phyloP scores from a whole-genome alignment of 306 rosid species.

The Dalbergia cultrata region DNA sequence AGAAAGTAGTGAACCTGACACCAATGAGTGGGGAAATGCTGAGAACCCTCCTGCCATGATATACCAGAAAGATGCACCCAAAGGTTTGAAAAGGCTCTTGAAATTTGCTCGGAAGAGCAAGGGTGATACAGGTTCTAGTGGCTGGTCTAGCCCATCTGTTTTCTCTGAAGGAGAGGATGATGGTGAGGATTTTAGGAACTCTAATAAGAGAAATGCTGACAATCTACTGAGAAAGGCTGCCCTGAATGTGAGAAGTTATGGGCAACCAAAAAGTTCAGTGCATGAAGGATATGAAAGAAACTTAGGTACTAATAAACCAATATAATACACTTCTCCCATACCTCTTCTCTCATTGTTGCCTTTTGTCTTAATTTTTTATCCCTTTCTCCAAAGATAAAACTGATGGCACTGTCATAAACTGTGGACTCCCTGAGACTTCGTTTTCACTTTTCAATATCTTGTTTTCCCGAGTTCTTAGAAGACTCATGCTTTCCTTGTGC shows the following conservation, averaged over 20 bases:
- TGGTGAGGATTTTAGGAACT: slow-evolving; percentile 67
- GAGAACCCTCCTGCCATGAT: slow-evolving; percentile 86
- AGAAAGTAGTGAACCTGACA: slow-evolving; percentile 87
- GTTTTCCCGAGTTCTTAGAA: slow-evolving; percentile 1
- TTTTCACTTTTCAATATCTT: background rate
- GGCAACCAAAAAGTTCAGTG: slow-evolving; percentile 70
- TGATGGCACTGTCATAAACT: slow-evolving; percentile 16
- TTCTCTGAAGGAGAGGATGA: slow-evolving; percentile 99
- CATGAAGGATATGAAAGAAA: slow-evolving; percentile 62
- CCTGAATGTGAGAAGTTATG: slow-evolving; percentile 67
- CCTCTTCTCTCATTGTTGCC: slow-evolving; percentile 22
- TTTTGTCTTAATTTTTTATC: slow-evolving; percentile 24
- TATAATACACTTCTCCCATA: slow-evolving; percentile 51
- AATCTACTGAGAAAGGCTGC: slow-evolving; percentile 80
- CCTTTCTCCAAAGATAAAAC: background rate
- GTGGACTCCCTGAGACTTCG: background rate
- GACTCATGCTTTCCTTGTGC: slow-evolving; percentile 22
- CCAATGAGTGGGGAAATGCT: slow-evolving; percentile 90
- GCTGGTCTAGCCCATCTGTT: slow-evolving; percentile 95
- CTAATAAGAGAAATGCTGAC: slow-evolving; percentile 67
- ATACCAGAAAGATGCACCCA: slow-evolving; percentile 91
- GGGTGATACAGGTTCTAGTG: slow-evolving; percentile 75
- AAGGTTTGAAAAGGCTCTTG: slow-evolving; percentile 92
- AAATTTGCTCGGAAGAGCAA: slow-evolving; percentile 96
- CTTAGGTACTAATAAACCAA: slow-evolving; percentile 64